Base-by-base conservation (phyloP, 495 filamentous ascomycete genomes). In the Trypethelium eluteriae region DNA sequence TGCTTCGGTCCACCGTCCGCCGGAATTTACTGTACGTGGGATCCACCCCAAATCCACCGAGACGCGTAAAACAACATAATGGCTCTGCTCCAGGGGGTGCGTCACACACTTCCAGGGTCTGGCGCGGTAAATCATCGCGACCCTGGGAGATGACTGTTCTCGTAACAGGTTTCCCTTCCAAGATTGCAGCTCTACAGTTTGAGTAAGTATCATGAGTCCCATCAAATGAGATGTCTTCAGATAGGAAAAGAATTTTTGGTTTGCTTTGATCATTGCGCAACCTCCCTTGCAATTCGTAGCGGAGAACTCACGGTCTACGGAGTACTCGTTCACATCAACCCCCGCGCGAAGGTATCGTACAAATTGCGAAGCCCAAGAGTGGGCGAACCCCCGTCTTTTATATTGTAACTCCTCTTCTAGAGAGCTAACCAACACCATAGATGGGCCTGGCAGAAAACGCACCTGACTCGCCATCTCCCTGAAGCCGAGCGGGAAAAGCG, bases 131-230 rank as follows among this genome's bases (percentile, higher is more conserved):
- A 82, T 73, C n/a, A 75, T 89, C 57, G 25, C 82, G 89, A 63
- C 94, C 95, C 0, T 98, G 95, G 94, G 90, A 98, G 73, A 96
- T 98, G 92, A 81, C 87, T 1, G 86, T 86, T 39, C 81, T 97
- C 5, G 91, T 98, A 1, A 87, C 89, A 2, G 94, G 95, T 0
- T 98, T 98, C 70, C 90, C 89, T 14, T 92, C 88, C 64, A 86
- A 87, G 69, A 84, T 91, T 25, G 91, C 90, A 2, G 94, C 95
- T 2, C 76, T 98, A 67, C 94, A 98, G 72, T 98, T 98, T 71
- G 94, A 98, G 91, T 96, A 82, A 69, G 89, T 79, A 18, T 46
- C n/a, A 39, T 18, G 18, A n/a, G 32, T 32, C 9, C 1, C 7
- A 39, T 62, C 53, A 63, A 57, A 57, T 65, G 61, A 25, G 25